These are phyloP conservation scores for Decorospora gaudefroyi DNA, from an alignment of 2,329 filamentous ascomycete genomes.

Conservation along the genomic window DNA sequence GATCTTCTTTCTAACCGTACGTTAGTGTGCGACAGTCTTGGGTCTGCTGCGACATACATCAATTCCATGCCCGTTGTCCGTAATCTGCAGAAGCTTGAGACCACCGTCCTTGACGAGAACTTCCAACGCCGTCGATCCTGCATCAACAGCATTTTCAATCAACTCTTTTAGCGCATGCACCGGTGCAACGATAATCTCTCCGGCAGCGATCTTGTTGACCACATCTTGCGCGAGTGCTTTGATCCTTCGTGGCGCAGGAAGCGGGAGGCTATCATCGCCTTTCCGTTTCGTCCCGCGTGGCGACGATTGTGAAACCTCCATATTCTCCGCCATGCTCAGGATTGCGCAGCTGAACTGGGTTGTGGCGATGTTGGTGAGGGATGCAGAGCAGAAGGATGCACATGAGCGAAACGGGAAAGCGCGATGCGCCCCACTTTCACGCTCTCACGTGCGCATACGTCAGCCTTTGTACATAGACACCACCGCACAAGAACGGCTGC, in stretches of 20 bases:
- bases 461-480: too few species aligned
- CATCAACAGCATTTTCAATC: constrained; percentile 96
- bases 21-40: constrained; percentile 13
- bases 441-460: constrained; percentile 20
- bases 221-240: constrained; percentile 89
- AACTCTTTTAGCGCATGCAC: constrained; percentile 96
- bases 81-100: constrained; percentile 92
- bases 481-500: too few species aligned
- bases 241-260: constrained; percentile 53
- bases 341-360: constrained; percentile 2
- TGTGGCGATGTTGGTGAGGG: constrained; percentile 12
- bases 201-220: constrained; percentile 97
- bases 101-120: constrained; percentile 94
- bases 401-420: constrained; percentile 13
- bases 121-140: constrained; percentile 89
- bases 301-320: constrained; percentile 34
- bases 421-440: constrained; percentile 28
- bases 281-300: constrained; percentile 46
- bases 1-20: constrained; percentile 73
- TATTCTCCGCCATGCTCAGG: constrained; percentile 36
- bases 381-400: constrained; percentile 1
- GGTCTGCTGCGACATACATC: constrained; percentile 63
- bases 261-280: constrained; percentile 40
- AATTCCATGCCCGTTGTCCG: constrained; percentile 95
- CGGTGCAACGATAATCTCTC: constrained; percentile 96